A percentile compares a stretch with the other conserved stretches of the same genome.
These are phyloP conservation scores for Aspergillus aculeatinus DNA, from an alignment of 2,329 filamentous ascomycete genomes.

Conservation along the genomic window DNA sequence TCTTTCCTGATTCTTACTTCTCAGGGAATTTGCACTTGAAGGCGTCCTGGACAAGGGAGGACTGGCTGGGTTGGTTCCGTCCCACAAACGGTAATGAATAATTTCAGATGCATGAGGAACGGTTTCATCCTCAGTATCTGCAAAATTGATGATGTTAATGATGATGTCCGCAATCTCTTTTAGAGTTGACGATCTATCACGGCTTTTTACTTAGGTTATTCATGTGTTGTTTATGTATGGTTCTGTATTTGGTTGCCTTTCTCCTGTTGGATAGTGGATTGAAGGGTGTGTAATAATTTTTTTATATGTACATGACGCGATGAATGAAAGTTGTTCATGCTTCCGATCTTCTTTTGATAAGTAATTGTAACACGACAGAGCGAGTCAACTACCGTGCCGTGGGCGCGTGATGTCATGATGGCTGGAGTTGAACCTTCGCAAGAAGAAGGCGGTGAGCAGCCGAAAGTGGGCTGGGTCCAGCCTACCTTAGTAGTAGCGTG, in stretches of 20 bases:
- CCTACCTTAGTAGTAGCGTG: too few relatives aligned
- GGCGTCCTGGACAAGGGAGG: slow-evolving; percentile 5
- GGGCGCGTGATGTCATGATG: too few relatives aligned
- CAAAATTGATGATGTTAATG: slow-evolving; percentile 15
- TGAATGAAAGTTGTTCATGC: background rate
- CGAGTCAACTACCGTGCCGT: too few relatives aligned
- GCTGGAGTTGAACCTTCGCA: too few relatives aligned
- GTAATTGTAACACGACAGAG: too few relatives aligned
- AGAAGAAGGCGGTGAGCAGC: too few relatives aligned
- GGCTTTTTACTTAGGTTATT: slow-evolving; percentile 7
- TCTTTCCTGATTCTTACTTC: background rate
- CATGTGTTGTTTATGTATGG: background rate
- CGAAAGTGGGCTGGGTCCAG: too few relatives aligned
- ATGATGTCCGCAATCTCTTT: slow-evolving; percentile 17
- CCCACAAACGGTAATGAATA: slow-evolving; percentile 11
- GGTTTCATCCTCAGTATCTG: background rate
- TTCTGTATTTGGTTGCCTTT: background rate
- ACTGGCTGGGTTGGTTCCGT: background rate
- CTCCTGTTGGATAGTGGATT: too few relatives aligned
- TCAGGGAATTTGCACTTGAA: background rate
- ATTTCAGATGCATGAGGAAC: background rate
- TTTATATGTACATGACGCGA: background rate
- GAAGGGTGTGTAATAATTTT: too few relatives aligned
- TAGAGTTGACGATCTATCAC: slow-evolving; percentile 22
- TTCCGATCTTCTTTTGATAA: too few relatives aligned